phyloP scores from a whole-genome alignment of 345 rosid genomes.

The Streptanthus diversifolius region DNA sequence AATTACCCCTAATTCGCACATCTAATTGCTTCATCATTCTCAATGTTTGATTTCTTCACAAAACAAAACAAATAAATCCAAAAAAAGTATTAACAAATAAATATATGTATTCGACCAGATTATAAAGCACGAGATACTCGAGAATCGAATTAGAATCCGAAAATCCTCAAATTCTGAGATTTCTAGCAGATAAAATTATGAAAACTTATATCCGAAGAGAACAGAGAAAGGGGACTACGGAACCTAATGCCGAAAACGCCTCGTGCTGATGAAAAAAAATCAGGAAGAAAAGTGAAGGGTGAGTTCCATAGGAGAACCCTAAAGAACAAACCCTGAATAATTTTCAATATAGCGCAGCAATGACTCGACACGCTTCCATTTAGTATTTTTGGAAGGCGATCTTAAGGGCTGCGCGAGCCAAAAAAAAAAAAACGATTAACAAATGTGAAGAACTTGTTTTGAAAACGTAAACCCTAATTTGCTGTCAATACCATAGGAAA shows the following conservation, averaged over 20 bases:
- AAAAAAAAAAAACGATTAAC: no score
- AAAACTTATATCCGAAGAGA: slow-evolving; percentile 5
- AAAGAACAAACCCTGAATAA: background rate
- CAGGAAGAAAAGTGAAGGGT: background rate
- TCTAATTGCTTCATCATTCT: slow-evolving; percentile 24
- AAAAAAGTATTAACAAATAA: background rate
- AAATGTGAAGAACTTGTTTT: background rate
- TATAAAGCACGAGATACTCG: background rate
- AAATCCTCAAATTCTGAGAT: background rate
- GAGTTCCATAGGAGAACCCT: slow-evolving; percentile 27
- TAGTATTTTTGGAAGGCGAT: slow-evolving; percentile 36
- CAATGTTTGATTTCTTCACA: background rate
- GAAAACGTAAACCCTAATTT: slow-evolving; percentile 2
- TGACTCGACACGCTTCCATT: slow-evolving; percentile 46
- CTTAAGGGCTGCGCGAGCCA: slow-evolving; percentile 34
- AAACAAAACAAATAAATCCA: background rate
- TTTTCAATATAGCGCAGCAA: slow-evolving; percentile 30
- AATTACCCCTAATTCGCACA: slow-evolving; percentile 12
- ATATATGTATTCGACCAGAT: slow-evolving; percentile 16
- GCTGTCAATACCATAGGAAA: background rate
- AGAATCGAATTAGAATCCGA: background rate
- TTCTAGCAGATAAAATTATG: background rate
- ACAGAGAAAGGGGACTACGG: background rate
- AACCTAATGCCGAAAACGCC: background rate
- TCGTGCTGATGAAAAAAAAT: background rate